Evolutionary conservation across 208 protist species (phyloP).

Genomic region (Trypanosoma conorhini): DNA sequence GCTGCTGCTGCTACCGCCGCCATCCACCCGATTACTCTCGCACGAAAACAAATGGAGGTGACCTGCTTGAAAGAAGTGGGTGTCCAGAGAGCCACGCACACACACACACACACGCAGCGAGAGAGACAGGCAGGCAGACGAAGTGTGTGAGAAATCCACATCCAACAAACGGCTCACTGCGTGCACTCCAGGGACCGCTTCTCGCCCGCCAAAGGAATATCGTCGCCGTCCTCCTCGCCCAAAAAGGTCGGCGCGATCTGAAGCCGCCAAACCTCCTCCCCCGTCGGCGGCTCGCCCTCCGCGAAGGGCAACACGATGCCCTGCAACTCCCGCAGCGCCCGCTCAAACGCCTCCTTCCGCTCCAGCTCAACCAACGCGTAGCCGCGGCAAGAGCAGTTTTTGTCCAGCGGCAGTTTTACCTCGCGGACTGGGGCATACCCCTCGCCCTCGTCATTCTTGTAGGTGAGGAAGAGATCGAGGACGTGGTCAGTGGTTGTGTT

Average conservation of each 20-base stretch:
- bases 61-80: slow-evolving; percentile 3
- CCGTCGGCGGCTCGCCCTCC: slow-evolving; percentile 24
- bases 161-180: too few species aligned
- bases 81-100: background rate
- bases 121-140: background rate
- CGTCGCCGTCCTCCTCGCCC: slow-evolving; percentile 64
- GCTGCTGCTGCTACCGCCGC: too few species aligned
- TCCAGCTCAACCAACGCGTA: slow-evolving; percentile 81
- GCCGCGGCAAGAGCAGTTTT: slow-evolving; percentile 71
- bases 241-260: slow-evolving; percentile 68
- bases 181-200: slow-evolving; percentile 43
- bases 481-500: slow-evolving; percentile 70
- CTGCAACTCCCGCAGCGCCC: slow-evolving; percentile 59
- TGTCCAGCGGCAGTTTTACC: slow-evolving; percentile 66
- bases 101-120: too few species aligned
- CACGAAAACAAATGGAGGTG: too few species aligned
- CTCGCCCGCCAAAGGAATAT: slow-evolving; percentile 32
- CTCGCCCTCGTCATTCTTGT: background rate
- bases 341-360: slow-evolving; percentile 51
- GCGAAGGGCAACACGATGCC: slow-evolving; percentile 41
- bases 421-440: slow-evolving; percentile 57
- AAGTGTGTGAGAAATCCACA: too few species aligned
- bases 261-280: slow-evolving; percentile 28
- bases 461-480: slow-evolving; percentile 49
- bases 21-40: too few species aligned